A percentile compares a stretch with the other conserved stretches of the same genome.
These are phyloP conservation scores for Collariella sp. DNA, from an alignment of 495 filamentous ascomycete genomes.

Conservation along the genomic window DNA sequence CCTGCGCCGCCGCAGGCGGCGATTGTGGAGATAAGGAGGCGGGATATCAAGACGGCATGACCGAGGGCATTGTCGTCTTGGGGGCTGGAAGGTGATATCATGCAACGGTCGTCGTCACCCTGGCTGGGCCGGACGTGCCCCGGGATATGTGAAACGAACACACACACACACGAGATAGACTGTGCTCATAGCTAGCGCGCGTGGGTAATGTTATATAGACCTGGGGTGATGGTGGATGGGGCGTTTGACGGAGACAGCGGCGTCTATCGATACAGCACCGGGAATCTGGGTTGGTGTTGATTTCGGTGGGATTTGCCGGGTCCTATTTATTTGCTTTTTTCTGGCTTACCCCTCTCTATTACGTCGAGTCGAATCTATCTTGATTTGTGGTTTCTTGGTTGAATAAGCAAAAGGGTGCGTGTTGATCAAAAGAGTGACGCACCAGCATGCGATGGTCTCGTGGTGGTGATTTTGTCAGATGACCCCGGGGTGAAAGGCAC, in stretches of 20 bases:
- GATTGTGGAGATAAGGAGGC: constrained; percentile 8
- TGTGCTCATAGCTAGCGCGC: background rate
- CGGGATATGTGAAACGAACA: background rate
- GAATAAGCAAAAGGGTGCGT: no score
- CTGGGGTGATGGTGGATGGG: background rate
- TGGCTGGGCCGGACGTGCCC: background rate
- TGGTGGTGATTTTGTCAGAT: no score
- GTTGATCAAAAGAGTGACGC: no score
- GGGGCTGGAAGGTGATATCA: background rate
- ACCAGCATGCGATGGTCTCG: no score
- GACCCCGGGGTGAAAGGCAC: no score
- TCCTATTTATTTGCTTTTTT: background rate
- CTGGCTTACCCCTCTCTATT: background rate
- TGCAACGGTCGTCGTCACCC: background rate
- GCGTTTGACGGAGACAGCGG: background rate
- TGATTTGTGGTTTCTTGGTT: no score
- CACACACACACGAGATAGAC: background rate
- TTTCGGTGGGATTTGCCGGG: background rate
- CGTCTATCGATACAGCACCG: background rate
- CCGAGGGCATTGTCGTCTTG: background rate
- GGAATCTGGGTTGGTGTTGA: background rate
- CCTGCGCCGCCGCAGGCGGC: constrained; percentile 4
- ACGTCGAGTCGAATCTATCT: background rate
- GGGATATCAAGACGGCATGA: constrained; percentile 14
- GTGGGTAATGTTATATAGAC: constrained; percentile 6